These are phyloP conservation scores for Gossypium ekmanianum DNA, from an alignment of 345 rosid genomes.

Conservation along the genomic window DNA sequence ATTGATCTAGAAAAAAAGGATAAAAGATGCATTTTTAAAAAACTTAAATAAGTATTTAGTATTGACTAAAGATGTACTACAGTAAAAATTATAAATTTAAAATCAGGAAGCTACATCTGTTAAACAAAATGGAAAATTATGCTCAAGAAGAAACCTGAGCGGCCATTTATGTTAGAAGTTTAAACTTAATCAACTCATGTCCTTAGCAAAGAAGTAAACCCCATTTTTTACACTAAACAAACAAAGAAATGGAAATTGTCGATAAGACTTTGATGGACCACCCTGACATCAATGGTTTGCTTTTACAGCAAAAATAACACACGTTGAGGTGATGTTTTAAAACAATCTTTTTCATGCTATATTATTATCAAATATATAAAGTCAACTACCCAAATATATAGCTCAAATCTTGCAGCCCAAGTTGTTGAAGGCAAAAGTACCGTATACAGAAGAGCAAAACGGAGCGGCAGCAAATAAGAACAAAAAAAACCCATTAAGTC, in stretches of 20 bases:
- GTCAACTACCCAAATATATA: background rate
- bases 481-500: background rate
- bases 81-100: too few species aligned
- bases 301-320: too few species aligned
- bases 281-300: background rate
- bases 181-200: background rate
- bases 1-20: background rate
- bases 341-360: too few species aligned
- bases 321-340: too few species aligned
- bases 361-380: too few species aligned
- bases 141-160: too few species aligned
- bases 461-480: background rate
- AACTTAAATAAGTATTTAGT: too few species aligned
- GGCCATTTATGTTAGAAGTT: background rate
- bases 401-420: background rate
- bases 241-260: background rate
- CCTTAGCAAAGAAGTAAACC: background rate
- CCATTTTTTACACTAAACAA: background rate
- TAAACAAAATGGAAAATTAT: too few species aligned
- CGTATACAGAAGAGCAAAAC: background rate
- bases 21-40: too few species aligned
- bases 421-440: background rate
- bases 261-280: background rate
- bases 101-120: too few species aligned
- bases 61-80: too few species aligned